Percentiles rank a stretch among this genome's conserved stretches.
These are phyloP conservation scores for Penicillium tannophilum DNA, from an alignment of 495 filamentous ascomycete genomes.

Conservation along the genomic window DNA sequence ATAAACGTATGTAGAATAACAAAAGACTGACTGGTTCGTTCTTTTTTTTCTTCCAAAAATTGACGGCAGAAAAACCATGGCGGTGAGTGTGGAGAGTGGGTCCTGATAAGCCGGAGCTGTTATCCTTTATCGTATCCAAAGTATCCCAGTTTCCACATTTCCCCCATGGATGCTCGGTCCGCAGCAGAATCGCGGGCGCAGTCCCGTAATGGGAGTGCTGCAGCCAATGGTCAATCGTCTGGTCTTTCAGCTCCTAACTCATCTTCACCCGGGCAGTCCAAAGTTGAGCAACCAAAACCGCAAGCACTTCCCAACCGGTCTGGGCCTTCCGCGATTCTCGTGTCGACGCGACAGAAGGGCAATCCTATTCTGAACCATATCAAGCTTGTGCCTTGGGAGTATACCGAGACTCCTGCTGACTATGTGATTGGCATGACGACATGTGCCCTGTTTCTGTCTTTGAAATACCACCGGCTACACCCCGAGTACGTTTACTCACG, in stretches of 20 bases:
- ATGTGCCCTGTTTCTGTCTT: conserved; percentile 86
- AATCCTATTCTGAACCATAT: conserved; percentile 89
- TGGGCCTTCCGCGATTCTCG: conserved; percentile 76
- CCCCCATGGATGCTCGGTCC: conserved; percentile 60
- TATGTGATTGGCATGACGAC: conserved; percentile 87
- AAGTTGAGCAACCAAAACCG: conserved; percentile 83
- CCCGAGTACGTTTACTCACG: conserved; percentile 97
- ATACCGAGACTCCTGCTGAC: conserved; percentile 90
- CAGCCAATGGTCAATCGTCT: conserved; percentile 19
- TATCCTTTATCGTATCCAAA: conserved; percentile 19
- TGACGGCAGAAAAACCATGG: conserved; percentile 47
- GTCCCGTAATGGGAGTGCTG: conserved; percentile 23
- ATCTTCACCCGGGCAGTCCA: conserved; percentile 36
- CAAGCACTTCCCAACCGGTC: conserved; percentile 72
- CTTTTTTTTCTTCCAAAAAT: conserved; percentile 41
- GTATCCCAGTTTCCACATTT: conserved; percentile 5
- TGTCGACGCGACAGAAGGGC: conserved; percentile 86
- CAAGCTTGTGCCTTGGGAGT: conserved; percentile 89
- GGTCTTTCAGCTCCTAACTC: conserved; percentile 32
- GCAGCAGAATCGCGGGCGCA: conserved; percentile 38
- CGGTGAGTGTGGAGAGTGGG: conserved; percentile 24
- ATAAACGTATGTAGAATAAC: conserved; percentile 19
- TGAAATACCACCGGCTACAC: conserved; percentile 97
- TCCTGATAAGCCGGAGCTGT: conserved; percentile 26
- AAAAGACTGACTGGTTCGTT: conserved; percentile 6